Base-by-base conservation (phyloP, 148 eudicot species). In the Camellia lanceoleosa region DNA sequence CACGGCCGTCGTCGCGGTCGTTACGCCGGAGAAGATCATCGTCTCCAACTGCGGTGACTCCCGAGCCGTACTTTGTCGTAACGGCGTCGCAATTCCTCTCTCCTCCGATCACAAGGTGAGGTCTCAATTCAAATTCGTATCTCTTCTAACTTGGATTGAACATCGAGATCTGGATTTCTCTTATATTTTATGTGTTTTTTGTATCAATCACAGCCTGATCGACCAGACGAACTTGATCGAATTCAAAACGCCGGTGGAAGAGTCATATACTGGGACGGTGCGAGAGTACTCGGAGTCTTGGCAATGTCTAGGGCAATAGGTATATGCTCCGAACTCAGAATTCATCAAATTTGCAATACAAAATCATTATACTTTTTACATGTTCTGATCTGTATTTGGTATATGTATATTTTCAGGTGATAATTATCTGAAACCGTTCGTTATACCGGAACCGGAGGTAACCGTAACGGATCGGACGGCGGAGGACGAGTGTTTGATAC, bases 251-350 rank as follows among this genome's bases (percentile, higher is more conserved):
- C 98, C 0, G 98, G 98, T 16, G 98, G 98, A 52, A 88, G 95
- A 8, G 98, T 93, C 7, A 93, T 93, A 46, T 93, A 87, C 68
- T 93, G 95, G 98, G 95, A 93, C 55, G 92, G 95, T 1, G 76
- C 98, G 2, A 66, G 98, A 51, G 98, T 93, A 41, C 89, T 93
- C 2, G 98, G 98, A 1, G 88, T 93, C 42, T 76, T 93, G 9
- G 98, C 98, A 1, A 91, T 93, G 98, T 93, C 98, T 3, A 78
- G 98, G 52, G 98, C 98, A 5, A 93, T 93, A 19, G 98, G 89
- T 87, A 82, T 12, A 13, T 30, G 38, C 38, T 30, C 38, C 38
- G 38, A 30, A 30, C 4, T 49, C 12, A 15, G 11, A 2, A 14
- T 13, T 3, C 58, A 7, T 3, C 18, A 12, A 41, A 67, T 23